A percentile compares a stretch with the other conserved stretches of the same genome.
These are phyloP conservation scores for Phytophthora crassamura DNA, from an alignment of 352 stramenopile genomes.

Conservation along the genomic window DNA sequence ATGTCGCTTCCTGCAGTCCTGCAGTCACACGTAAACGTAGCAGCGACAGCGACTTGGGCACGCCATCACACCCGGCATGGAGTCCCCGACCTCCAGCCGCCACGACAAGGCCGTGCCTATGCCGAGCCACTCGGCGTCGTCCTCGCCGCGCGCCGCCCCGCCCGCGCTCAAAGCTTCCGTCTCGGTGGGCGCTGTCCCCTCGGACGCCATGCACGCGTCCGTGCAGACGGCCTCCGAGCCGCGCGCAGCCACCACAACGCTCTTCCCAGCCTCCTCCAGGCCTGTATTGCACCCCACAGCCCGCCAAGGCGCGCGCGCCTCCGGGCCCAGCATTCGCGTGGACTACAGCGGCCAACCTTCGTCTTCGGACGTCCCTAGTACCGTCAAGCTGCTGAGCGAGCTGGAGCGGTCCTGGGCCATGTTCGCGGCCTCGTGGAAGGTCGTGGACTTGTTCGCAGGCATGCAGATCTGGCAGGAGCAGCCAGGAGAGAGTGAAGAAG, in stretches of 20 bases:
- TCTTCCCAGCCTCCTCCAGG: constrained; percentile 5
- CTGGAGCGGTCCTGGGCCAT: constrained; percentile 78
- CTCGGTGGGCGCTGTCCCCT: constrained; percentile 11
- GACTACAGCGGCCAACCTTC: constrained; percentile 18
- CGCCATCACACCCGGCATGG: no score
- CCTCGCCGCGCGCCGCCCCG: constrained; percentile 22
- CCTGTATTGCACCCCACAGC: constrained; percentile 15
- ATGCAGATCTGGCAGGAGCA: constrained; percentile 78
- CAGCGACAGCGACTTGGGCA: no score
- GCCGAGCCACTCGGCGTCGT: constrained; percentile 13
- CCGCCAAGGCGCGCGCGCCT: background rate
- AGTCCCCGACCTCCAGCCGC: constrained; percentile 6
- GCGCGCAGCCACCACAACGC: constrained; percentile 4
- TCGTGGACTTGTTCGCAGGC: constrained; percentile 72
- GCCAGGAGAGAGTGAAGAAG: background rate
- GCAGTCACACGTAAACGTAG: no score
- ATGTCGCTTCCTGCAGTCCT: no score
- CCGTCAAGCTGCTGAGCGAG: constrained; percentile 74
- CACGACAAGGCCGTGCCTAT: constrained; percentile 2
- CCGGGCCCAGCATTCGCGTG: constrained; percentile 3
- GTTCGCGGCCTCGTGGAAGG: constrained; percentile 70
- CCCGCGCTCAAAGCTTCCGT: constrained; percentile 19
- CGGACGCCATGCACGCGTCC: constrained; percentile 18
- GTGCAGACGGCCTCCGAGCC: constrained; percentile 8
- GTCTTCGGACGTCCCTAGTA: constrained; percentile 48